Conservation (phyloP, 306 rosid species). For the Dryas alaskensis region DNA sequence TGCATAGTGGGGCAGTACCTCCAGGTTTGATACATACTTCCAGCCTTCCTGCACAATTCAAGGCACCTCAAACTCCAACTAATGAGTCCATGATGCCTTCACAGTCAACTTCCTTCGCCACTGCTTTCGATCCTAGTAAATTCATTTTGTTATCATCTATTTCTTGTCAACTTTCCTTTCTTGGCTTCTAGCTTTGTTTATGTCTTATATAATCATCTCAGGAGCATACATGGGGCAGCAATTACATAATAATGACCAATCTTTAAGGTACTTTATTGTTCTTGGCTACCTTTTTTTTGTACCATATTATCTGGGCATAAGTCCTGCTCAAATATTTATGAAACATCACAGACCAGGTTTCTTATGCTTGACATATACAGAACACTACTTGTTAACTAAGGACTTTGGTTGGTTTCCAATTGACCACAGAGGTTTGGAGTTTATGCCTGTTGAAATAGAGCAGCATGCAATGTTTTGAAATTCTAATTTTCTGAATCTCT, state of each 20-base stretch:
- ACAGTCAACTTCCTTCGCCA: conserved; percentile 26
- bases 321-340: too few species aligned
- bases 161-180: conserved; percentile 8
- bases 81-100: conserved; percentile 33
- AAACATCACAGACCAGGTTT: too few species aligned
- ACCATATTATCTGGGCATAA: not conserved
- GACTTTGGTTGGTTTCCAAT: not conserved
- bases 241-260: conserved; percentile 31
- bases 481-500: not conserved
- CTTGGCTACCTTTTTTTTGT: conserved; percentile 10
- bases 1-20: conserved; percentile 27
- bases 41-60: conserved; percentile 37
- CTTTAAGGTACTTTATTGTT: conserved; percentile 42
- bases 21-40: conserved; percentile 43
- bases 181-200: conserved; percentile 15
- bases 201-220: conserved; percentile 36
- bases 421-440: not conserved
- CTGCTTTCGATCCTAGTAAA: conserved; percentile 43
- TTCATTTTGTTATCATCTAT: conserved; percentile 25
- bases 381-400: not conserved
- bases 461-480: not conserved
- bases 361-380: too few species aligned
- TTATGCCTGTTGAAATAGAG: not conserved
- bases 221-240: conserved; percentile 50
- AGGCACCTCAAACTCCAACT: conserved; percentile 37